These are phyloP conservation scores for Lanzia echinophila DNA, from an alignment of 2,329 filamentous ascomycete genomes.

Conservation along the genomic window DNA sequence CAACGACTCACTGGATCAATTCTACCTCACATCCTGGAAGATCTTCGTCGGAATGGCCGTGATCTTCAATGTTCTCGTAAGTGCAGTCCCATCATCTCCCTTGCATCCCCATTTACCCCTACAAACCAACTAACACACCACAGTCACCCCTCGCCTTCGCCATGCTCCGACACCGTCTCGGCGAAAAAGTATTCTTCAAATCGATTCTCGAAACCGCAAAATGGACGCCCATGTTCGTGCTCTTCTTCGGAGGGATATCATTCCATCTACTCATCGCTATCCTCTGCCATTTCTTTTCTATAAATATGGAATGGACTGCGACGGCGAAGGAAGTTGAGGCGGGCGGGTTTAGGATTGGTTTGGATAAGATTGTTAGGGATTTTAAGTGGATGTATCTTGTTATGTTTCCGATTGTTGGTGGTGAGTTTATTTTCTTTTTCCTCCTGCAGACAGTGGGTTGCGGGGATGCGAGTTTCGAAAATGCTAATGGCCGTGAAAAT, in stretches of 20 bases:
- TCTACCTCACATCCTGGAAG: conserved; percentile 61
- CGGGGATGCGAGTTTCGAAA: background rate
- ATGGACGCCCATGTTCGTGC: conserved; percentile 36
- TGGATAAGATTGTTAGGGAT: conserved; percentile 47
- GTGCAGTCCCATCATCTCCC: conserved; percentile 23
- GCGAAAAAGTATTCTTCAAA: conserved; percentile 18
- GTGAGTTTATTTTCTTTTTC: conserved; percentile 1
- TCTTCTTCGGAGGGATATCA: conserved; percentile 39
- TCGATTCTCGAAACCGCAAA: conserved; percentile 51
- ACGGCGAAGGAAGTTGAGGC: conserved; percentile 52
- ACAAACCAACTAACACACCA: background rate
- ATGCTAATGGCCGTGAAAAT: background rate
- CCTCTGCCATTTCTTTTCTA: conserved; percentile 36
- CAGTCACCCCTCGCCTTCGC: conserved; percentile 17
- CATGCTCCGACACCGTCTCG: conserved; percentile 21
- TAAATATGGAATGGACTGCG: conserved; percentile 46
- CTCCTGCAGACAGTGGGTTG: background rate
- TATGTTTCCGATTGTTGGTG: conserved; percentile 17
- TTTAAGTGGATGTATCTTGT: conserved; percentile 46
- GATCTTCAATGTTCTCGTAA: conserved; percentile 51
- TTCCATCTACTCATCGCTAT: conserved; percentile 37
- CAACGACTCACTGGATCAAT: conserved; percentile 58
- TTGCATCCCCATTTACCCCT: background rate
- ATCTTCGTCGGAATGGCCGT: conserved; percentile 57
- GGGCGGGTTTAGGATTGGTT: conserved; percentile 50